Evolutionary conservation across 352 stramenopile genomes (phyloP).

Genomic region (Pythium utonaiense): DNA sequence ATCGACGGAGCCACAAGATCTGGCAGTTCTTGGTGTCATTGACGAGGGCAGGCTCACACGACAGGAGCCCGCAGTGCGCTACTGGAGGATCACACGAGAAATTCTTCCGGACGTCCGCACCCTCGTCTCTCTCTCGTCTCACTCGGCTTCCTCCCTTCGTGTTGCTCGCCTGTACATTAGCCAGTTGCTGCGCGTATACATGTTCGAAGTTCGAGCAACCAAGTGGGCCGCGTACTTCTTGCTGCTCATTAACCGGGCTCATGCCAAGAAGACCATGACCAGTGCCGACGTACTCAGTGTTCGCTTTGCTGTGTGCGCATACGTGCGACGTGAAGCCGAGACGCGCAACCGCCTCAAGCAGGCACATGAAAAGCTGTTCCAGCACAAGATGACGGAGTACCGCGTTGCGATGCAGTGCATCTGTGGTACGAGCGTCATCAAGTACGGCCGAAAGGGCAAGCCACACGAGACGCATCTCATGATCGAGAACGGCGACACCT

Average conservation of each 20-base stretch:
- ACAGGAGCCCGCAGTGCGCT: background rate
- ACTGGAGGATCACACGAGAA: conserved; percentile 29
- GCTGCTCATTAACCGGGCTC: conserved; percentile 42
- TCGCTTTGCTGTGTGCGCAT: conserved; percentile 60
- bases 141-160: conserved; percentile 22
- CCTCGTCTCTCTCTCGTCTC: conserved; percentile 26
- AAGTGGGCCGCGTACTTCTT: conserved; percentile 82
- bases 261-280: conserved; percentile 26
- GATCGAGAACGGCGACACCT: conserved; percentile 73
- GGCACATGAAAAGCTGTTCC: conserved; percentile 45
- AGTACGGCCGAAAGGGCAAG: conserved; percentile 79
- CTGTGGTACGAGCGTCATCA: conserved; percentile 61
- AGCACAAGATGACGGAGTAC: conserved; percentile 83
- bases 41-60: background rate
- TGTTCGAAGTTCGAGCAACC: conserved; percentile 76
- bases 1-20: background rate
- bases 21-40: background rate
- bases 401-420: conserved; percentile 80
- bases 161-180: conserved; percentile 32
- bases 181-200: conserved; percentile 39
- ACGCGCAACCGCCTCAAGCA: conserved; percentile 41
- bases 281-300: conserved; percentile 41
- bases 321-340: conserved; percentile 45
- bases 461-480: conserved; percentile 68
- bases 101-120: conserved; percentile 41